Percentiles rank a stretch among this genome's conserved stretches.
phyloP scores from a whole-genome alignment of 164 flowering plant genomes.

The Chloranthus sessilifolius region DNA sequence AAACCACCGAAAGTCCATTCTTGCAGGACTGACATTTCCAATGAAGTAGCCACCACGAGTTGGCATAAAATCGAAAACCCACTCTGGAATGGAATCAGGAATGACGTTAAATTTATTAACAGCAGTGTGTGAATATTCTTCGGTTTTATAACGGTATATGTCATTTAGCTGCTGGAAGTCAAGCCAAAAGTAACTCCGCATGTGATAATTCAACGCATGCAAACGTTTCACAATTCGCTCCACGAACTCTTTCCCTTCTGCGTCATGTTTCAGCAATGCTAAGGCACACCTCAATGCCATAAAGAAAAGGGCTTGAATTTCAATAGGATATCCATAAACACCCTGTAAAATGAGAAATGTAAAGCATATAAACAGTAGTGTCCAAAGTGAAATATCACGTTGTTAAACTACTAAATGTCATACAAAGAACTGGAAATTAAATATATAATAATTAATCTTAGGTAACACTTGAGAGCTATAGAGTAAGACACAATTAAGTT shows the following conservation, averaged over 20 bases:
- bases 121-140: constrained; percentile 29
- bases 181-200: constrained; percentile 28
- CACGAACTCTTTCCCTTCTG: constrained; percentile 24
- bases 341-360: constrained; percentile 13
- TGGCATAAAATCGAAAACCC: constrained; percentile 32
- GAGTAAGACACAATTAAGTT: too few relatives aligned
- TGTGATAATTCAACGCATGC: constrained; percentile 25
- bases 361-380: not conserved
- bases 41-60: constrained; percentile 25
- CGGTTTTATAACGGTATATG: constrained; percentile 27
- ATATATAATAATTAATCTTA: too few relatives aligned
- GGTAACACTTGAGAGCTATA: too few relatives aligned
- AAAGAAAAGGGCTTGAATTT: constrained; percentile 27
- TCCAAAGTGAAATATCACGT: not conserved
- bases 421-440: too few relatives aligned
- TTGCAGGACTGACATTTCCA: constrained; percentile 29
- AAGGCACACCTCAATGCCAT: constrained; percentile 25
- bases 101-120: constrained; percentile 27
- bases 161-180: constrained; percentile 23
- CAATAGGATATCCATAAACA: constrained; percentile 25
- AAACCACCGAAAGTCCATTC: constrained; percentile 31
- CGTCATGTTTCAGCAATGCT: constrained; percentile 19
- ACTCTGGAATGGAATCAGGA: constrained; percentile 28
- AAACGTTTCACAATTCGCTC: constrained; percentile 22
- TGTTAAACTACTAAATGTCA: not conserved